Percentiles rank a stretch among this genome's conserved stretches.
phyloP scores from a whole-genome alignment of 768 basidiomycete species.

The Lactifluus pinguis region DNA sequence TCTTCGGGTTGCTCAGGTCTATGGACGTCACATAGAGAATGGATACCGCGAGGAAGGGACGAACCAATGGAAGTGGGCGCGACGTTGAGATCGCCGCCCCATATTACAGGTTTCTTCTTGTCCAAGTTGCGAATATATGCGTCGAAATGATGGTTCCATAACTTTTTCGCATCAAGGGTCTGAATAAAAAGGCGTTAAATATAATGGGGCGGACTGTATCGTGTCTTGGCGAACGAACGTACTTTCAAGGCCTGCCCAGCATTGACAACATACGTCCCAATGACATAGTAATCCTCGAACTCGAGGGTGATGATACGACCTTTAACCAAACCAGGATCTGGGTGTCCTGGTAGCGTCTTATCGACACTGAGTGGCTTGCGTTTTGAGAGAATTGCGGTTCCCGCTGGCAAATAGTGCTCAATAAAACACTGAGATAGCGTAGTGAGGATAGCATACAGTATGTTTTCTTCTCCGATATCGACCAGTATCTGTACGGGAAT shows the following conservation, averaged over 20 bases:
- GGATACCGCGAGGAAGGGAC: neutral
- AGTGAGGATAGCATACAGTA: conserved; percentile 43
- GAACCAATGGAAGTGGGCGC: conserved; percentile 68
- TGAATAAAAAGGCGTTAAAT: conserved; percentile 23
- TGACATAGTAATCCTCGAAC: conserved; percentile 56
- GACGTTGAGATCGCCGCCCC: conserved; percentile 84
- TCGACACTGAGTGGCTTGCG: conserved; percentile 56
- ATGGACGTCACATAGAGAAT: neutral
- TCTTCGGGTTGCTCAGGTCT: conserved; percentile 63
- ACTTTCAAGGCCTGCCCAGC: conserved; percentile 66
- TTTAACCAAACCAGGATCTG: conserved; percentile 51
- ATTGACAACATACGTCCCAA: conserved; percentile 81
- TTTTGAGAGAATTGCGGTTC: conserved; percentile 76
- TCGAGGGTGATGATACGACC: conserved; percentile 80
- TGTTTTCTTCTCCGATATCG: conserved; percentile 67
- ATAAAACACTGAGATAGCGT: neutral
- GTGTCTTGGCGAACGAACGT: neutral
- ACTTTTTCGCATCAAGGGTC: conserved; percentile 68
- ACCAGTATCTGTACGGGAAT: conserved; percentile 70
- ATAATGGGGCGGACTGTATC: neutral
- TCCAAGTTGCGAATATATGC: conserved; percentile 64
- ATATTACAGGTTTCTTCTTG: conserved; percentile 74
- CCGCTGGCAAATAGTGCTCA: conserved; percentile 38
- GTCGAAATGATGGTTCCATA: conserved; percentile 75
- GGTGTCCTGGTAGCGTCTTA: conserved; percentile 67